phyloP scores from a whole-genome alignment of 768 basidiomycete species.

The Melanogaster broomeanus region DNA sequence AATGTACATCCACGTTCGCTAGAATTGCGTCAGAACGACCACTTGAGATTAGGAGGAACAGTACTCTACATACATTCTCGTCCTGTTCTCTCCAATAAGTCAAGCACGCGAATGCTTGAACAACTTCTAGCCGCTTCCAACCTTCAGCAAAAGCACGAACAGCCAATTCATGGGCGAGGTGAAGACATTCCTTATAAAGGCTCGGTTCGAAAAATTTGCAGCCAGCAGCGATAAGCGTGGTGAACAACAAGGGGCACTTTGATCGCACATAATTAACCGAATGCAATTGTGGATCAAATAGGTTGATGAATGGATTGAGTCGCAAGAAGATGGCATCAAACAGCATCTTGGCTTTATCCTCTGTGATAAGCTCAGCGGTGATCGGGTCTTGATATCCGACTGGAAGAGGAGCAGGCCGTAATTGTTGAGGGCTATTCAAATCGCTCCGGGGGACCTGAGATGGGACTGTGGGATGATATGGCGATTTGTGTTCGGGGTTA shows the following conservation, averaged over 20 bases:
- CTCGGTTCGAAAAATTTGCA: slow-evolving; percentile 81
- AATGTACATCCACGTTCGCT: slow-evolving; percentile 88
- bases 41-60: background rate
- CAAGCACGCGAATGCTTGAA: slow-evolving; percentile 86
- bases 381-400: slow-evolving; percentile 64
- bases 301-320: slow-evolving; percentile 85
- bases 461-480: slow-evolving; percentile 27
- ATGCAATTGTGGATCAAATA: slow-evolving; percentile 88
- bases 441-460: slow-evolving; percentile 34
- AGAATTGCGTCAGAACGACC: slow-evolving; percentile 17
- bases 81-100: slow-evolving; percentile 91
- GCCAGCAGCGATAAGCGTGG: slow-evolving; percentile 79
- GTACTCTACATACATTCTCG: slow-evolving; percentile 59
- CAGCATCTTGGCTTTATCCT: slow-evolving; percentile 67
- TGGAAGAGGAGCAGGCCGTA: slow-evolving; percentile 38
- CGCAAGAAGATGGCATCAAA: slow-evolving; percentile 82
- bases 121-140: slow-evolving; percentile 84
- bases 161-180: slow-evolving; percentile 73
- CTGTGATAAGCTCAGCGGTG: slow-evolving; percentile 66
- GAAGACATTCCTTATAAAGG: slow-evolving; percentile 66
- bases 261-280: slow-evolving; percentile 77
- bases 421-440: slow-evolving; percentile 36
- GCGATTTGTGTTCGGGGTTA: slow-evolving; percentile 61
- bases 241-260: slow-evolving; percentile 82
- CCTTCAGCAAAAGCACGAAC: slow-evolving; percentile 74